A percentile compares a stretch with the other conserved stretches of the same genome.
phyloP scores from a whole-genome alignment of 257 asterid species.

The Solanum gandarillasii region DNA sequence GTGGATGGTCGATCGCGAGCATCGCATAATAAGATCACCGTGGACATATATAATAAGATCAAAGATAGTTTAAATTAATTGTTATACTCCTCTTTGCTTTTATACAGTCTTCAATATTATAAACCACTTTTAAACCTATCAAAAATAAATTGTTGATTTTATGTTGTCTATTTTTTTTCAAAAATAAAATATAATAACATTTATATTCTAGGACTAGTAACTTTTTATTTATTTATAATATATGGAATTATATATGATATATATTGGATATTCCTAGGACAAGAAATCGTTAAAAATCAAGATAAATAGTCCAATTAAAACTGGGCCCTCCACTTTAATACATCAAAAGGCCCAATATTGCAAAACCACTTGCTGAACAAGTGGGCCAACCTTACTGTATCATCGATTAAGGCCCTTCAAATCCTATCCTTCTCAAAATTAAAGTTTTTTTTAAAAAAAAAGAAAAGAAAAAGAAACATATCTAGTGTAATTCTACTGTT shows the following conservation, averaged over 20 bases:
- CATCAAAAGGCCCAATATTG: background rate
- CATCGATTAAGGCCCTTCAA: constrained; percentile 6
- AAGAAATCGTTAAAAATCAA: background rate
- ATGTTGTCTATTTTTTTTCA: too few species aligned
- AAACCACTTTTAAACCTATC: background rate
- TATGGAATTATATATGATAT: background rate
- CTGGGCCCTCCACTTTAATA: background rate
- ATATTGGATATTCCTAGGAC: background rate
- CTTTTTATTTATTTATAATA: background rate
- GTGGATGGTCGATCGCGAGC: background rate
- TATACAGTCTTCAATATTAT: background rate
- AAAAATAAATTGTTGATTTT: too few species aligned
- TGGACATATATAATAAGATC: background rate
- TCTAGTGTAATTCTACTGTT: background rate
- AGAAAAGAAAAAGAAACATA: background rate
- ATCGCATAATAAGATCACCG: background rate
- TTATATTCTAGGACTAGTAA: background rate
- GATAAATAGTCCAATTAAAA: background rate
- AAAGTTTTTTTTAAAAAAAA: background rate
- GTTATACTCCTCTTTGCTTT: background rate
- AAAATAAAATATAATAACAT: too few species aligned
- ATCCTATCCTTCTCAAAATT: background rate
- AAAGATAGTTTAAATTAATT: background rate
- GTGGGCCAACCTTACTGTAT: background rate
- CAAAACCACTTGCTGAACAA: background rate